Base-by-base conservation (phyloP, 2,329 filamentous ascomycete genomes). In the Ascochyta koolunga region DNA sequence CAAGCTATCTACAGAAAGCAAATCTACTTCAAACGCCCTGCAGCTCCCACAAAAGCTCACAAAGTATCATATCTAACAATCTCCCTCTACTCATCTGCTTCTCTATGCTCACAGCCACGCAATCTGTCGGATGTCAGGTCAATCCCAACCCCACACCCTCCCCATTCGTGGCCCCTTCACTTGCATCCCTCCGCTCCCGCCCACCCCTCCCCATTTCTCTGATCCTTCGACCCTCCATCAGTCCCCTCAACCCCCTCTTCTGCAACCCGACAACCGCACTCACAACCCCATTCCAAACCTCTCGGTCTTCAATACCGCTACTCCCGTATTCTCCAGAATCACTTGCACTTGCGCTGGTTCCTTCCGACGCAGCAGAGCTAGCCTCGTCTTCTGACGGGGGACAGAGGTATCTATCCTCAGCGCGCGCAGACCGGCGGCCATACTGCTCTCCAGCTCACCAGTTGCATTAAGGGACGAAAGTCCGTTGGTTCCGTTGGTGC, bases 191-290 rank as follows among this genome's bases (percentile, higher is more conserved):
- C 37, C 53, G 50, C 33, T 51, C 53, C 4, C 53, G 31, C n/a
- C 60, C 54, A 74, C 60, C 57, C 55, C 77, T 76, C 11, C 82
- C 83, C 60, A 91, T 81, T 73, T 96, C 91, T 38, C 93, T 82
- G 80, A 97, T 87, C 56, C 93, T 83, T 38, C 93, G 81, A 3
- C 93, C 93, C 75, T 98, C 95, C 95, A 99, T 98, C 62, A 99
- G 75, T 0, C 95, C 95, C 54, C 93, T 83, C 31, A 99, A 75
- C 0, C 95, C 95, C 48, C 95, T 83, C 79, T 99, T 99, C 79
- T 99, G 95, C 60, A 99, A 73, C 0, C 95, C 95, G 63, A 99
- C 96, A 2, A 98, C 93, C 42, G 91, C 91, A 77, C 90, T 93
- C 29, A 93, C 75, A 78, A 96, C 85, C 53, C 89, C 87, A 67